These are phyloP conservation scores for Copromyces sp. DNA, from an alignment of 495 filamentous ascomycete species.

Conservation along the genomic window DNA sequence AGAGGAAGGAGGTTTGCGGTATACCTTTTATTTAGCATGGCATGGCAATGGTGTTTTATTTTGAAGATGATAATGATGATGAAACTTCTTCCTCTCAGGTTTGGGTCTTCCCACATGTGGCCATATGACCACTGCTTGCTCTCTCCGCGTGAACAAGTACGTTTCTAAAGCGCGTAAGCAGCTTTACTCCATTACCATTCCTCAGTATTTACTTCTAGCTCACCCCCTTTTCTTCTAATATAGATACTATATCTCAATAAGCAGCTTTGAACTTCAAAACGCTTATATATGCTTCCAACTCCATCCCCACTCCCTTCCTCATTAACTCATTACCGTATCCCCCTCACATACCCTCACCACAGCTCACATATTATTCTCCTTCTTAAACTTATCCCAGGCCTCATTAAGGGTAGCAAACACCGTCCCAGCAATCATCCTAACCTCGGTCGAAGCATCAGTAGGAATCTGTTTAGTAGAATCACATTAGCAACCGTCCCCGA, in stretches of 20 bases:
- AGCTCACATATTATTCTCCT: slow-evolving; percentile 65
- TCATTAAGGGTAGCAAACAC: slow-evolving; percentile 94
- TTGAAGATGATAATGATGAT: background rate
- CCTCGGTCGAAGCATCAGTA: slow-evolving; percentile 83
- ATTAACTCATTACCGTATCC: background rate
- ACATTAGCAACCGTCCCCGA: background rate
- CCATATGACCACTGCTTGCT: background rate
- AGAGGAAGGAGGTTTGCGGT: background rate
- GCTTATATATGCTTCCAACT: background rate
- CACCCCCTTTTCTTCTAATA: background rate
- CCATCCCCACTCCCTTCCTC: background rate
- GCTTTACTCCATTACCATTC: background rate
- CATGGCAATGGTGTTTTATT: slow-evolving; percentile 5
- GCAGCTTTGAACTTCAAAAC: background rate
- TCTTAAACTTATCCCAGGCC: slow-evolving; percentile 96
- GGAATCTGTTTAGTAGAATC: slow-evolving; percentile 50
- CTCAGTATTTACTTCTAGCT: background rate
- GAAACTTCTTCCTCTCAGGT: background rate
- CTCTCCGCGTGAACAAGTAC: background rate
- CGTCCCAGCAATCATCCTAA: slow-evolving; percentile 79
- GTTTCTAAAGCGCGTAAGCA: background rate
- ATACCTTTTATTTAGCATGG: background rate
- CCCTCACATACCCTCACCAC: background rate
- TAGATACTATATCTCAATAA: background rate
- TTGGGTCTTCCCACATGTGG: background rate